phyloP scores from a whole-genome alignment of 2,329 filamentous ascomycete genomes.

The Apiospora phragmitis region DNA sequence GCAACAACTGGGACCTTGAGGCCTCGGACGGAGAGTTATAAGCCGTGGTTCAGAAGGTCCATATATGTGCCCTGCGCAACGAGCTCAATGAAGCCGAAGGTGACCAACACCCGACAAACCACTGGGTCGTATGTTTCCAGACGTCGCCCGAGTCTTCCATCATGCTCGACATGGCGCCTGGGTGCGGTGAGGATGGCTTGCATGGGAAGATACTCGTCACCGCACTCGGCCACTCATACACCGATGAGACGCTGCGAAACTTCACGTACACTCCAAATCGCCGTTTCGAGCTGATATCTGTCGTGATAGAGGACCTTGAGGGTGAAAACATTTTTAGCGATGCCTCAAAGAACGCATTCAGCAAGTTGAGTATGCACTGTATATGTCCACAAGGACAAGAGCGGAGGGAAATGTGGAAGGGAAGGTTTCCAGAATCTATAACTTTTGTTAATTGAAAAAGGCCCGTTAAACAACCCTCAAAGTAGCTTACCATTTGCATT shows the following conservation, averaged over 20 bases:
- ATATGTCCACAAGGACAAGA: not conserved
- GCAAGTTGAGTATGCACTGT: not conserved
- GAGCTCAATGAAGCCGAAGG: not conserved
- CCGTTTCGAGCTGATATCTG: not conserved
- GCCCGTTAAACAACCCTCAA: too few species aligned
- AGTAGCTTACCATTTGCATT: too few species aligned
- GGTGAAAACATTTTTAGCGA: not conserved
- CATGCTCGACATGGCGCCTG: not conserved
- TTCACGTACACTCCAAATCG: not conserved
- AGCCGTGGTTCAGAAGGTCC: not conserved
- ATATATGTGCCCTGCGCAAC: not conserved
- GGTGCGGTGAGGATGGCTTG: not conserved
- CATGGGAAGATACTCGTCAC: not conserved
- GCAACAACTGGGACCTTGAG: not conserved
- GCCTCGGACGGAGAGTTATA: not conserved
- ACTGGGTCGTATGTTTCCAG: not conserved
- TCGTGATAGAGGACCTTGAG: not conserved
- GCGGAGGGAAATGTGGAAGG: not conserved
- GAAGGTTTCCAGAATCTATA: not conserved
- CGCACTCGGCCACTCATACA: not conserved
- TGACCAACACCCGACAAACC: not conserved
- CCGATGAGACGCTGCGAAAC: not conserved
- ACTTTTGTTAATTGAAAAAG: too few species aligned
- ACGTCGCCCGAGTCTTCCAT: not conserved
- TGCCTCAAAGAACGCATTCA: not conserved